Base-by-base conservation (phyloP, 192 early-diverging fungal genomes). In the Coemansia pectinata region DNA sequence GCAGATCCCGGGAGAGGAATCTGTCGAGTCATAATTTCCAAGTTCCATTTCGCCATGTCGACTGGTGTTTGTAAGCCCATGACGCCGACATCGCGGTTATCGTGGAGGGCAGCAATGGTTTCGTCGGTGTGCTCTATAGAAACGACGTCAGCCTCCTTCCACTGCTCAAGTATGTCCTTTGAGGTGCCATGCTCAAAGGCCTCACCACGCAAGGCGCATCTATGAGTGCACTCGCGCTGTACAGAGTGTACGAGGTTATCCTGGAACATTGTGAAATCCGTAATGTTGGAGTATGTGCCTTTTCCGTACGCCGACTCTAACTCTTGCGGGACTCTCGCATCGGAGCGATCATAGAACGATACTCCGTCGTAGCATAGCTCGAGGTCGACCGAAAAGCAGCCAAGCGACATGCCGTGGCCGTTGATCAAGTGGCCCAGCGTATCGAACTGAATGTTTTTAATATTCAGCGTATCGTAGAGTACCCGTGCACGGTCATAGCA, bases 381-480 rank as follows among this genome's bases (percentile, higher is more conserved):
- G 17, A 87, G 68, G 4, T 91, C 85, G 19, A 83, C 78, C 50
- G 53, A 25, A 39, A 38, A 76, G 53, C 68, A 81, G 25, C 75
- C 74, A 17, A 85, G 67, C 10, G 60, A 57, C 47, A 71, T 69
- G 29, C 65, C 71, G n/a, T 85, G 64, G 19, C 74, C 78, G 47
- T 61, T 48, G 11, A 84, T 53, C 63, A 81, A 58, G 67, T 85
- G 89, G 65, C 89, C 90, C 60, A 96, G 77, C 0, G 96, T 95
- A 71, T 98, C 96, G 63, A 88, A 84, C 80, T 96, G 93, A n/a
- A 97, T 86, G 72, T 96, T 88, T 73, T 98, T 98, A 74, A 96
- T 89, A 61, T 91, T 90, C 85, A 98, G 86, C 0, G 88, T 85
- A 58, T 84, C 83, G 79, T 86, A 89, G 59, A 93, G 83, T 14